phyloP scores from a whole-genome alignment of 371 early-diverging fungal genomes.

The Lichtheimia ramosa region DNA sequence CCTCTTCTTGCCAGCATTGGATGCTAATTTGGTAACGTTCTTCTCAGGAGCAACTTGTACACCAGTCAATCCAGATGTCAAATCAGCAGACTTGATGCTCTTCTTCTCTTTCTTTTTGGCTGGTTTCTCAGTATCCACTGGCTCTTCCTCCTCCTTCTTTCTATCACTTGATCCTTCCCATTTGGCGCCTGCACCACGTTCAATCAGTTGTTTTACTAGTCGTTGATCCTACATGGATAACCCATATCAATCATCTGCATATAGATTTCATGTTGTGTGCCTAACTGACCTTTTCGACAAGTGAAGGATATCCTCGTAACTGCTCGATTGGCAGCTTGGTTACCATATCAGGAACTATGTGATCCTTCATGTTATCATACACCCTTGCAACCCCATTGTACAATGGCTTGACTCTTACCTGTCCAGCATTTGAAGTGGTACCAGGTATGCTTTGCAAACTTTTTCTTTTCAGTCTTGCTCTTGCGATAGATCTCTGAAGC shows the following conservation, averaged over 20 bases:
- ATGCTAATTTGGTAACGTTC: slow-evolving; percentile 3
- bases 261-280: neutral
- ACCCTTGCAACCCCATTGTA: no score
- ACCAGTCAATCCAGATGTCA: slow-evolving; percentile 14
- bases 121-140: neutral
- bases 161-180: slow-evolving; percentile 32
- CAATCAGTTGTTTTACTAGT: slow-evolving; percentile 44
- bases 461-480: slow-evolving; percentile 55
- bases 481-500: slow-evolving; percentile 51
- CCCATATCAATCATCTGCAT: neutral
- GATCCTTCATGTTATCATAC: neutral
- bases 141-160: neutral
- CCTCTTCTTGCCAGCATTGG: neutral
- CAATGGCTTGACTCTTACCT: slow-evolving; percentile 26
- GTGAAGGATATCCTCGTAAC: slow-evolving; percentile 36
- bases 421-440: slow-evolving; percentile 59
- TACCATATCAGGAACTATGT: slow-evolving; percentile 33
- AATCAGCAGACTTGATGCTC: slow-evolving; percentile 20
- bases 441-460: slow-evolving; percentile 54
- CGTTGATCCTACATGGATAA: slow-evolving; percentile 33
- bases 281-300: slow-evolving; percentile 28
- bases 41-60: slow-evolving; percentile 1
- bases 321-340: slow-evolving; percentile 37
- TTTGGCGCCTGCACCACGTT: slow-evolving; percentile 43
- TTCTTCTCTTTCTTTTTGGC: slow-evolving; percentile 26